Conservation (phyloP, 148 eudicot genomes). For the Camellia granthamiana region DNA sequence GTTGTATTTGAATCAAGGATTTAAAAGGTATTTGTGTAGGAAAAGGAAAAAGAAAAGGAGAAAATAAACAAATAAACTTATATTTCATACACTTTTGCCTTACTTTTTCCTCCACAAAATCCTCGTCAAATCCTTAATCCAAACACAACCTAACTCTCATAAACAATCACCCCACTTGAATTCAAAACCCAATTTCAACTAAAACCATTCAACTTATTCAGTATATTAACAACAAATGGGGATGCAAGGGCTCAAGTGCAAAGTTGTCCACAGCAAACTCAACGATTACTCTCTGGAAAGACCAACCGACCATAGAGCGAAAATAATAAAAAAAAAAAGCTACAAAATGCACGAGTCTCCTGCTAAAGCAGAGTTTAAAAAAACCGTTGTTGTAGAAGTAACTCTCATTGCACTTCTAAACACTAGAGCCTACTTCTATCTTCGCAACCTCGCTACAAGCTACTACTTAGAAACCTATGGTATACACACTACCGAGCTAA, state of each 20-base stretch:
- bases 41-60: too few species aligned
- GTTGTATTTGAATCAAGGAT: too few species aligned
- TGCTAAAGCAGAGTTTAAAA: too few species aligned
- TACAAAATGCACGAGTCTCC: too few species aligned
- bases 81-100: too few species aligned
- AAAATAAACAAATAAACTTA: too few species aligned
- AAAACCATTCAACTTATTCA: slow-evolving; percentile 6
- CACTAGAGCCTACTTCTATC: background rate
- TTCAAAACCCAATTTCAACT: background rate
- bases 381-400: background rate
- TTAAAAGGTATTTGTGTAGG: too few species aligned
- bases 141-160: background rate
- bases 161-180: background rate
- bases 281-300: slow-evolving; percentile 1
- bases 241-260: slow-evolving; percentile 2
- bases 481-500: slow-evolving; percentile 18
- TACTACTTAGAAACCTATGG: slow-evolving; percentile 6
- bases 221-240: slow-evolving; percentile 7
- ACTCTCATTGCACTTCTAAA: slow-evolving; percentile 1
- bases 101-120: too few species aligned
- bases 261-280: slow-evolving; percentile 4
- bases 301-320: background rate
- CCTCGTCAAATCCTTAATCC: too few species aligned
- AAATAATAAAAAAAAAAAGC: background rate
- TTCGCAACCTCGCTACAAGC: slow-evolving; percentile 10